Conservation (phyloP, 2,329 filamentous ascomycete species). For the Colletotrichum coccodes region DNA sequence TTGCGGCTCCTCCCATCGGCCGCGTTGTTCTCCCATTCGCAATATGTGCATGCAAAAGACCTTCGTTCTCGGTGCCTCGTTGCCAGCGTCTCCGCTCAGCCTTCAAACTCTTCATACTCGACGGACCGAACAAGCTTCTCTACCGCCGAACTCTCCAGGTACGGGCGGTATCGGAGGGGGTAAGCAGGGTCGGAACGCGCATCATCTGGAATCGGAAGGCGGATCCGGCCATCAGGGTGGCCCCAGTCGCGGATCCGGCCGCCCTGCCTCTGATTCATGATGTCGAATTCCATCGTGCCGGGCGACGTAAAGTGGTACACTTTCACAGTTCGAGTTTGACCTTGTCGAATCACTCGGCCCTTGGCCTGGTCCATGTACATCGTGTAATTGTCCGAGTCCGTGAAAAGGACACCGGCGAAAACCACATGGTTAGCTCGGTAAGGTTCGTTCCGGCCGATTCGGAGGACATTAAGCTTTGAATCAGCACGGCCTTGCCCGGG, state of each 20-base stretch:
- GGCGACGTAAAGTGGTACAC: conserved; percentile 52
- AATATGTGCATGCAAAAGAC: background rate
- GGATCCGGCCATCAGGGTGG: background rate
- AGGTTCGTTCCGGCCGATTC: conserved; percentile 54
- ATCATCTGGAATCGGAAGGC: conserved; percentile 1
- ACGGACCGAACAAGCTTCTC: conserved; percentile 18
- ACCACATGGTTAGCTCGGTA: conserved; percentile 54
- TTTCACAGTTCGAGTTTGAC: conserved; percentile 48
- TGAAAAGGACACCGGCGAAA: conserved; percentile 48
- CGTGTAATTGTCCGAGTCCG: conserved; percentile 44
- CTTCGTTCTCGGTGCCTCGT: background rate
- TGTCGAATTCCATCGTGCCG: conserved; percentile 52
- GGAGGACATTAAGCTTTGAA: conserved; percentile 49
- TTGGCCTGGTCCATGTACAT: conserved; percentile 51
- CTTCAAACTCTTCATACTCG: conserved; percentile 23
- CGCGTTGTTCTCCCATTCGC: background rate
- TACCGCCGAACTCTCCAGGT: background rate
- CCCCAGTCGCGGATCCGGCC: conserved; percentile 5
- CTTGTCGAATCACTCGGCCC: conserved; percentile 51
- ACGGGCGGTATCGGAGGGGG: conserved; percentile 12
- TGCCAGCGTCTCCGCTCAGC: background rate
- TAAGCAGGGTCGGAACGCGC: background rate
- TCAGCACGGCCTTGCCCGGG: conserved; percentile 40
- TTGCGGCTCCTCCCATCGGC: background rate
- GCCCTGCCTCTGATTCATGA: conserved; percentile 37